Base-by-base conservation (phyloP, 371 early-diverging fungal genomes). In the Chytridium lagenaria region DNA sequence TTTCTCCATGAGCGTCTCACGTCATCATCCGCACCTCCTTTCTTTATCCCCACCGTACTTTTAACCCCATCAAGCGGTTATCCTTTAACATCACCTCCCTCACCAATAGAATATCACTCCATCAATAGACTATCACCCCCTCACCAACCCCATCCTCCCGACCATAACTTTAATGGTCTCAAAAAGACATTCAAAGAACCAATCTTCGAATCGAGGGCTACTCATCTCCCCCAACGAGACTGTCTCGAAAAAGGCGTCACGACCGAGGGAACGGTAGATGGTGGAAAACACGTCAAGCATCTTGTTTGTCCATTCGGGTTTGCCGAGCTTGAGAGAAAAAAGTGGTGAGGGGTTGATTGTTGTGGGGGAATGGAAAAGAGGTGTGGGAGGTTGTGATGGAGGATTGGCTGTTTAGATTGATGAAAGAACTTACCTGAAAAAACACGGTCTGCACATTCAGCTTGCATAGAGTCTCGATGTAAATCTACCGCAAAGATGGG, bases 231-330 rank as follows among this genome's bases (percentile, higher is more conserved):
- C 10, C 57, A 55, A 15, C 57, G 57, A 26, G 5, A 55, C 26
- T 7, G 23, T 23, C 10, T 30, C 7, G 57, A 55, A 55, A 55
- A 26, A 30, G 10, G 7, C 57, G 26, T 5, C 57, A 19, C 23
- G 22, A 7, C 57, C 57, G 10, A 15, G 10, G 15, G 57, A 55
- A 7, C 26, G 10, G 26, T 55, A 55, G 10, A 55, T 55, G 10
- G 7, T 30, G 26, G 57, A 55, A 26, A 55, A 55, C 16, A 55
- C 57, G 57, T 55, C 57, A 7, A 55, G 57, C 57, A 55, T 55
- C 30, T 55, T 7, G 23, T 19, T 30, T 10, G 57, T 55, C 57
- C 57, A 55, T 16, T 7, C 22, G 10, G 57, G 57, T 23, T 55
- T 55, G 10, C 57, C 57, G 23, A 55, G 57, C 57, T 55, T 19